Percentiles rank a stretch among this genome's conserved stretches.
Conservation (phyloP, 2,329 filamentous ascomycete genomes). For the Fusarium metavorans region DNA sequence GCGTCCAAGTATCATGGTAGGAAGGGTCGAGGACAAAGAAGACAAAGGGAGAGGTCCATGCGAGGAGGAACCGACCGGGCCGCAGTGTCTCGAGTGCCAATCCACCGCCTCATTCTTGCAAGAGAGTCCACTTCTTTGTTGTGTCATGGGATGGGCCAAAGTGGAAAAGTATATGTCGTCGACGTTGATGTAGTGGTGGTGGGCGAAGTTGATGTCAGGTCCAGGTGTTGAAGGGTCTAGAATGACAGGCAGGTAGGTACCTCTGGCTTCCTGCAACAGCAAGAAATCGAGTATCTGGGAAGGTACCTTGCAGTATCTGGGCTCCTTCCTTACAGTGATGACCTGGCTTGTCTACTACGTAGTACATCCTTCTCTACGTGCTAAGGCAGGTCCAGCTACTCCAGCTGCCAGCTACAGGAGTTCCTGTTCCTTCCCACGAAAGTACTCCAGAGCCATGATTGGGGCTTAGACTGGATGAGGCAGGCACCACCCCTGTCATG, state of each 20-base stretch:
- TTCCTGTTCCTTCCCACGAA: constrained; percentile 37
- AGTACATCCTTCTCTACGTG: constrained; percentile 29
- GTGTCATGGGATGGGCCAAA: constrained; percentile 23
- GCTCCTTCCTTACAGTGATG: constrained; percentile 26
- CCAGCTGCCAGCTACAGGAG: constrained; percentile 17
- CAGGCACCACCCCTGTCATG: constrained; percentile 30
- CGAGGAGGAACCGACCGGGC: constrained; percentile 6
- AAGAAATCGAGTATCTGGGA: constrained; percentile 6
- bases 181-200: constrained; percentile 7
- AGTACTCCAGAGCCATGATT: constrained; percentile 31
- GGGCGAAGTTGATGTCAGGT: constrained; percentile 6
- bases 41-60: constrained; percentile 12
- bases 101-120: constrained; percentile 1
- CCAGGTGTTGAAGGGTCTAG: neutral
- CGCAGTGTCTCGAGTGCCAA: neutral
- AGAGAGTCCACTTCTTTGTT: constrained; percentile 7
- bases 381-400: constrained; percentile 38
- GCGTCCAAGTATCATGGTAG: constrained; percentile 24
- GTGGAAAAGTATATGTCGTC: constrained; percentile 29
- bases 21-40: constrained; percentile 14
- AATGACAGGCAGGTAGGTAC: constrained; percentile 11
- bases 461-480: constrained; percentile 12
- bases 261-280: neutral
- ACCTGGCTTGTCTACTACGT: constrained; percentile 13
- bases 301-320: constrained; percentile 36